Base-by-base conservation (phyloP, 805 yeast genomes). In the Candida andamanensis region DNA sequence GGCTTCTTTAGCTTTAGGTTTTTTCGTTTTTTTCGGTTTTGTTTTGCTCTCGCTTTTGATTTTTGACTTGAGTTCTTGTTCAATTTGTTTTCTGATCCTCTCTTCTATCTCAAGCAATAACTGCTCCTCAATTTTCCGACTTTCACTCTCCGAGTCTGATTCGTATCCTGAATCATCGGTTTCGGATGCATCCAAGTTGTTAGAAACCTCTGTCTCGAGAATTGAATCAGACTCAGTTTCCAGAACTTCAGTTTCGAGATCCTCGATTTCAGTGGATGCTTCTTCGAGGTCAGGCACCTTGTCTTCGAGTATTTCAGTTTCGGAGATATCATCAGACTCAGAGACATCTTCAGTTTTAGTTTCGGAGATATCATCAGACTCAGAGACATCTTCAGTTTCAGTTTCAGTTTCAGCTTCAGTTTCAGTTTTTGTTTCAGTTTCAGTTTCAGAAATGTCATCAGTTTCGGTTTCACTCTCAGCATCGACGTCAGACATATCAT, bases 1-100 rank as follows among this genome's bases (percentile, higher is more conserved):
- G 22, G 26, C 34, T 17, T 28, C 31, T 27, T 17, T 28, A 10
- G 33, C 14, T 16, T 44, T 38, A 17, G 42, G 29, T 24, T 34
- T 40, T 28, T 30, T 36, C 7, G 32, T 29, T 26, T 19, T 39
- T 18, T 17, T 31, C 19, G 39, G 22, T 30, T n/a, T 23, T 12
- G 25, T 15, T 17, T 15, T 15, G 26, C 13, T n/a, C n/a, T n/a
- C n/a, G n/a, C n/a, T 11, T 11, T 9, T 11, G 11, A 19, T 19
- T 11, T 19, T 11, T 9, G 22, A 9, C 11, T 19, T 11, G 11
- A 11, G 8, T 19, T 19, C 22, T 19, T 19, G 22, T 11, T 19
- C 22, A 19, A 8, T 19, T 19, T 19, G 10, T 11, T 19, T 8
- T 8, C 11, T 11, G 11, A 19, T 19, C 22, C 11, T 11, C 8